Base-by-base conservation (phyloP, 73 alveolate species). In the Stentor coeruleus region DNA sequence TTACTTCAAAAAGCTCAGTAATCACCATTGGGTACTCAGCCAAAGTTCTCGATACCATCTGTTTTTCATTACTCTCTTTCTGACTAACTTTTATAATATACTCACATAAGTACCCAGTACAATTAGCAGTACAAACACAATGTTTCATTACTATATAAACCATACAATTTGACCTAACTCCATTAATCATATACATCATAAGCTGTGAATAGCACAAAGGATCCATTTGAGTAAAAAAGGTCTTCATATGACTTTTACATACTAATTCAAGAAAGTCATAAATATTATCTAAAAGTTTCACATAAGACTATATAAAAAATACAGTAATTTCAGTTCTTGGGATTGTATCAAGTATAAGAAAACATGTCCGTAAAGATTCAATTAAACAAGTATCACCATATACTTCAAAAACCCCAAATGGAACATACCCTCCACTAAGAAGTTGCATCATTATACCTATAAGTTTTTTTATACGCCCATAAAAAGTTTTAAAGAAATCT, bases 351-450 rank as follows among this genome's bases (percentile, higher is more conserved):
- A 66, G n/a, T 20, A 66, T 20, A 14, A n/a, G n/a, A 75, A 75
- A 75, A 2, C 81, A 20, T 35, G 37, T 75, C 1, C 38, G 35
- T n/a, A 40, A n/a, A 2, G 74, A 31, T 75, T 75, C 72, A 20
- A 75, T 37, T n/a, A 75, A 75, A 66, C 83, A 75, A 40, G 79
- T 15, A 40, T 75, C 83, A n/a, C 66, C 66, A 75, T 75, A 75
- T 36, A 75, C 74, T 33, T 75, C 72, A 3, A 75, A 75, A 2
- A 75, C 58, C 6, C 83, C 83, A 35, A 75, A 75, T n/a, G 38
- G 14, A 35, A 75, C 83, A 75, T 75, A 75, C 38, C 59, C 59
- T 1, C 83, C 83, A 75, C 66, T 75, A 28, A 75, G 14, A 33
- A 40, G 14, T 15, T 75, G 26, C 6, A 20, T n/a, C 72, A 75